phyloP scores from a whole-genome alignment of 148 eudicot species.

The Beta vulgaris region DNA sequence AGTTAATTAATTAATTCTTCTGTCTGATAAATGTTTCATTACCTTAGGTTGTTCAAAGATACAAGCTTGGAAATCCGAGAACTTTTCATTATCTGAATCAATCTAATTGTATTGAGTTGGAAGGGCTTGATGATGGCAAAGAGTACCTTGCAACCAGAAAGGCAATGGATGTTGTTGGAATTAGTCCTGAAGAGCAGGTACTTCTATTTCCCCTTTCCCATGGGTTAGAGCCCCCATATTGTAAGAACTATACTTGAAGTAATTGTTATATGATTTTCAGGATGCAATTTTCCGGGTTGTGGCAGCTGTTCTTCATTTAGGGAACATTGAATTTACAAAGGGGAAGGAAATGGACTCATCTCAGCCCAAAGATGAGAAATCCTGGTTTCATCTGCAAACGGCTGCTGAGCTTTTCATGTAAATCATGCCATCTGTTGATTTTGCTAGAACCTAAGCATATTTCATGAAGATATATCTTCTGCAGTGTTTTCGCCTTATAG shows the following conservation, averaged over 20 bases:
- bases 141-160: slow-evolving; percentile 84
- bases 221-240: neutral
- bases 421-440: slow-evolving; percentile 23
- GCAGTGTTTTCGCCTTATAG: neutral
- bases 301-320: slow-evolving; percentile 94
- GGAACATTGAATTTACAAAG: slow-evolving; percentile 87
- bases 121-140: slow-evolving; percentile 80
- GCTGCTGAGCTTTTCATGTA: slow-evolving; percentile 96
- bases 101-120: slow-evolving; percentile 79
- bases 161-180: slow-evolving; percentile 98
- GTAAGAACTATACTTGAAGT: slow-evolving; percentile 5
- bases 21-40: slow-evolving; percentile 21
- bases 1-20: neutral
- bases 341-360: slow-evolving; percentile 93
- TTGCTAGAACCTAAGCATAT: slow-evolving; percentile 6
- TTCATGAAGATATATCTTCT: neutral
- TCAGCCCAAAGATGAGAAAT: slow-evolving; percentile 91
- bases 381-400: slow-evolving; percentile 78
- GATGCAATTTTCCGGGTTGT: slow-evolving; percentile 95
- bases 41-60: slow-evolving; percentile 68
- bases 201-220: neutral
- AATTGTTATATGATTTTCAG: slow-evolving; percentile 35
- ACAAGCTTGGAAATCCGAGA: slow-evolving; percentile 81
- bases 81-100: slow-evolving; percentile 93
- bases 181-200: slow-evolving; percentile 90